Percentiles rank a stretch among this genome's conserved stretches.
Evolutionary conservation across 371 early-diverging fungal species (phyloP).

Genomic region (Actinomortierella wolfii): DNA sequence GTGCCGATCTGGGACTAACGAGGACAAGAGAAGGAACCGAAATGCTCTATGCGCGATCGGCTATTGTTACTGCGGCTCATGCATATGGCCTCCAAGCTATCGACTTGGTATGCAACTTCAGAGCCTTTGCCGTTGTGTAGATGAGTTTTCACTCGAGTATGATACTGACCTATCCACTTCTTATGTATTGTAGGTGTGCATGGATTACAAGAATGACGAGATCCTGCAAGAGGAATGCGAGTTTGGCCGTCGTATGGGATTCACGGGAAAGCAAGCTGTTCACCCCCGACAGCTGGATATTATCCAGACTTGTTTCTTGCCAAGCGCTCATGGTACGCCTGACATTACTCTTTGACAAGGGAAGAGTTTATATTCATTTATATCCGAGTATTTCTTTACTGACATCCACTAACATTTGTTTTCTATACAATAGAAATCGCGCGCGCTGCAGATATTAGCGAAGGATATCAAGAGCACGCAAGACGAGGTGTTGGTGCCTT

Average conservation of each 20-base stretch:
- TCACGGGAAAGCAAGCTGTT: conserved; percentile 90
- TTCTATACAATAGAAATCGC: conserved; percentile 63
- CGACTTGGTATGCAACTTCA: conserved; percentile 67
- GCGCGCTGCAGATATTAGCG: conserved; percentile 65
- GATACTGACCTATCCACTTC: conserved; percentile 91
- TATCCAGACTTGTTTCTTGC: conserved; percentile 80
- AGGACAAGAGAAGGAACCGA: conserved; percentile 76
- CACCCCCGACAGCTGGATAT: conserved; percentile 88
- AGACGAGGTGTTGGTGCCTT: conserved; percentile 87
- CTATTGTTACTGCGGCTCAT: conserved; percentile 79
- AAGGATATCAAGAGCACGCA: conserved; percentile 68
- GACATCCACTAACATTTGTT: too few relatives aligned
- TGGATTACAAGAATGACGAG: conserved; percentile 75
- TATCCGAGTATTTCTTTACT: too few relatives aligned
- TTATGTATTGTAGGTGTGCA: conserved; percentile 76
- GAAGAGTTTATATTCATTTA: too few relatives aligned
- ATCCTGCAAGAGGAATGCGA: conserved; percentile 78
- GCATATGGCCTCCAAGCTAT: conserved; percentile 90
- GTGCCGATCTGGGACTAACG: conserved; percentile 84
- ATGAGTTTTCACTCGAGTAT: neutral
- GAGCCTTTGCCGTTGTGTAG: neutral
- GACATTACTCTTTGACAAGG: neutral
- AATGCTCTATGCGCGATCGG: conserved; percentile 80
- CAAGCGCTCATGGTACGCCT: conserved; percentile 65
- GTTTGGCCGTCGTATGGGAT: conserved; percentile 90